Evolutionary conservation across 1,139 yeast genomes (phyloP).

Genomic region (Saccharomyces hybrid): DNA sequence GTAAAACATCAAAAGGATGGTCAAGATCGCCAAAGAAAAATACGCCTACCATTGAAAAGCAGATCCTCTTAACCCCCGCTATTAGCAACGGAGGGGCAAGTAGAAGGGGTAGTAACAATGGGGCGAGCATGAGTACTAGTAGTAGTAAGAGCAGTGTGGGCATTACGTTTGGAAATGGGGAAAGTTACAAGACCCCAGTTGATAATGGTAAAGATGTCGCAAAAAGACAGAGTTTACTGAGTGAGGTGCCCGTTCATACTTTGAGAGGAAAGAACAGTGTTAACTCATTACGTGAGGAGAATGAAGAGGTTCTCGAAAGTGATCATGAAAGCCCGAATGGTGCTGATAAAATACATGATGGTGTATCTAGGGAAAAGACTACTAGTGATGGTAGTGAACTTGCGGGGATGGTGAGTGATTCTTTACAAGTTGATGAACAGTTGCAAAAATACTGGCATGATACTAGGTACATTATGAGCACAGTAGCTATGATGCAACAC

Average conservation of each 20-base stretch:
- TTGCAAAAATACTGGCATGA: conserved; percentile 23
- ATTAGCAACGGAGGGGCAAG: conserved; percentile 7
- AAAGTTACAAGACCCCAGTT: conserved; percentile 3
- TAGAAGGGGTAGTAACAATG: neutral
- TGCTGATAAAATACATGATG: neutral
- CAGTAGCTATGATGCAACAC: conserved; percentile 22
- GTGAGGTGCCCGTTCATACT: conserved; percentile 10
- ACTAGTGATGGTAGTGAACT: neutral
- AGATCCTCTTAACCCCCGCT: neutral
- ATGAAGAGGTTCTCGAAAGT: neutral
- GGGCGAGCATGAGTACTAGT: conserved; percentile 1
- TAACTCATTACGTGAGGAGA: neutral
- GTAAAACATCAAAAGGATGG: conserved; percentile 17
- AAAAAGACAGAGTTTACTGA: conserved; percentile 1
- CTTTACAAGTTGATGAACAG: conserved; percentile 14
- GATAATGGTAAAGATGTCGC: neutral
- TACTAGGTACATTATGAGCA: conserved; percentile 19
- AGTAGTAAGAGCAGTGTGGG: neutral
- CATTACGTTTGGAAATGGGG: neutral
- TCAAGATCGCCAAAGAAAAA: conserved; percentile 15
- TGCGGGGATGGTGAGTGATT: neutral
- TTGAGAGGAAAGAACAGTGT: neutral
- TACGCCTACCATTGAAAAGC: neutral
- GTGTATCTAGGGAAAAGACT: neutral
- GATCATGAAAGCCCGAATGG: neutral